Evolutionary conservation across 495 filamentous ascomycete genomes (phyloP).

Genomic region (Hypoxylon cercidicola): DNA sequence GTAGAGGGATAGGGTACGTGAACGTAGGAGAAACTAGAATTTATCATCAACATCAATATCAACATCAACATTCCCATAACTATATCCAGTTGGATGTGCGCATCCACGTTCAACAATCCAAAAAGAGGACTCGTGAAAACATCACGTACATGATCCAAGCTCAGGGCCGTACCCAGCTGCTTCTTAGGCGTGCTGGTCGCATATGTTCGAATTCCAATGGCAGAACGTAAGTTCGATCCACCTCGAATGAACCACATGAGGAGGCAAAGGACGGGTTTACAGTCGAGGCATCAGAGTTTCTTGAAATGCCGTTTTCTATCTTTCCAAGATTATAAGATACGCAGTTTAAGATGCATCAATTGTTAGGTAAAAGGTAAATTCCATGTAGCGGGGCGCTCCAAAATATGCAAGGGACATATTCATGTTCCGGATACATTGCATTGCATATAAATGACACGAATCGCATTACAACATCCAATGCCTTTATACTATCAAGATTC

Average conservation of each 20-base stretch:
- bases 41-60: conserved; percentile 29
- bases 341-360: not conserved
- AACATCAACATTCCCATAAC: conserved; percentile 10
- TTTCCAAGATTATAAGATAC: not conserved
- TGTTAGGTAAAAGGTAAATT: not conserved
- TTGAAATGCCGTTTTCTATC: not conserved
- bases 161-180: conserved; percentile 53
- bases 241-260: conserved; percentile 27
- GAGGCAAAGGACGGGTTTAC: conserved; percentile 1
- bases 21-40: conserved; percentile 68
- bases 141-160: conserved; percentile 64
- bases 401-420: not conserved
- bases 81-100: not conserved
- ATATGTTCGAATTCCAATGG: conserved; percentile 51
- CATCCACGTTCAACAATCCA: conserved; percentile 19
- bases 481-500: not conserved
- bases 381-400: not conserved
- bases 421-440: not conserved
- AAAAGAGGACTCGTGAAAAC: not conserved
- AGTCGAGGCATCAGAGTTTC: conserved; percentile 13
- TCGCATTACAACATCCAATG: not conserved
- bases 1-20: conserved; percentile 65
- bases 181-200: conserved; percentile 47
- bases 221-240: conserved; percentile 15
- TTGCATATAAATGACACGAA: not conserved